Evolutionary conservation across 306 rosid species (phyloP).

Genomic region (Mimosa bimucronata): DNA sequence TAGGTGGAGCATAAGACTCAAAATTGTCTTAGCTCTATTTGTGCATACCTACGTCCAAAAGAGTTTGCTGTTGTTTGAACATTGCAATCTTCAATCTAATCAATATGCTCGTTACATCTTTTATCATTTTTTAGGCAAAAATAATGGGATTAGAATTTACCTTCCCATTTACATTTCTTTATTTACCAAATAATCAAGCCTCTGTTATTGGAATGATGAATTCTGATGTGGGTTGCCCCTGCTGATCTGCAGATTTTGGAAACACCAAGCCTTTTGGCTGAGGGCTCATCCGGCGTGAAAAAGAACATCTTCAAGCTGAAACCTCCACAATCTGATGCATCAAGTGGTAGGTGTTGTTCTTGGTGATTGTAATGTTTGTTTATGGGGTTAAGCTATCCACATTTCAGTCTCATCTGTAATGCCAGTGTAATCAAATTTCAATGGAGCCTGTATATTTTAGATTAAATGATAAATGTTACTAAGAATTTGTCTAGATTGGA

Average conservation of each 20-base stretch:
- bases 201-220: neutral
- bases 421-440: constrained; percentile 20
- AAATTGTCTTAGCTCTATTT: neutral
- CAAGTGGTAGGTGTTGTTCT: constrained; percentile 66
- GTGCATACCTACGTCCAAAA: neutral
- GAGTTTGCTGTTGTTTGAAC: neutral
- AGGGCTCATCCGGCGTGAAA: constrained; percentile 69
- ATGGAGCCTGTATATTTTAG: neutral
- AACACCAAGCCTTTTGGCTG: constrained; percentile 76
- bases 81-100: neutral
- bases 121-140: neutral
- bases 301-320: constrained; percentile 72
- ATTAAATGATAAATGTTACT: constrained; percentile 24
- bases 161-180: neutral
- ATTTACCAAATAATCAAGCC: constrained; percentile 11
- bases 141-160: neutral
- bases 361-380: constrained; percentile 41
- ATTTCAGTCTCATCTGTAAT: neutral
- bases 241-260: constrained; percentile 68
- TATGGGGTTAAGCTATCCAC: constrained; percentile 5
- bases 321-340: constrained; percentile 50
- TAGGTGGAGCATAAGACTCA: neutral
- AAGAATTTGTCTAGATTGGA: constrained; percentile 9
- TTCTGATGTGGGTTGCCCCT: constrained; percentile 7
- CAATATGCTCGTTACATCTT: neutral